Evolutionary conservation across 192 early-diverging fungal genomes (phyloP), one percentile per base, ranked within the genome.

Genomic region (Backusella sp.): DNA sequence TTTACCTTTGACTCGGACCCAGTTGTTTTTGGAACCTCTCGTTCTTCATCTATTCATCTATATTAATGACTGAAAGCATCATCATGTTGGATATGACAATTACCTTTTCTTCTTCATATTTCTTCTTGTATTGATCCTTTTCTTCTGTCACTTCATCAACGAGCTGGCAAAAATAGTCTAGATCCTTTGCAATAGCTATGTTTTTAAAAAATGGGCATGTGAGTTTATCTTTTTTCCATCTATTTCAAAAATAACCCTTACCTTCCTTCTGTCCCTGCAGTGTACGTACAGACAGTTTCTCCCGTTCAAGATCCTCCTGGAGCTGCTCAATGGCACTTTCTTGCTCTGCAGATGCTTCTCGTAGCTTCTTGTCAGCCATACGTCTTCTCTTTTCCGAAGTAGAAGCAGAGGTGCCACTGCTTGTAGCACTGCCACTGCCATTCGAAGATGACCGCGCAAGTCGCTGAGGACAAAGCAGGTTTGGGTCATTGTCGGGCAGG

Each of bases 261-360:
- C 79, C 79, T 70, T 76, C 71, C 74, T 81, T 81, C 35, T 81
- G 80, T 41, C 80, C 76, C 52, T 81, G 80, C 26, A 81, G 66
- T 14, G 74, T 73, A 6, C 72, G 67, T 23, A 53, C 59, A 23
- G 77, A 52, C 2, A 73, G 53, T 6, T 67, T 41, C 39, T 81
- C 76, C 42, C 49, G 53, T 67, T 72, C 36, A 21, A 79, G 53
- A 17, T 68, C 77, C 19, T 73, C 66, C 41, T 74, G 53, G 9
- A 72, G 41, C 30, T 30, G 26, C 2, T 35, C 62, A 21, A 74
- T 74, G 0, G 30, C 44, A 34, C n/a, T 42, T 19, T 67, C 56
- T 3, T 65, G 49, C 42, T 39, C 72, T 73, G 35, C 21, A 62
- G 34, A 35, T n/a, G 23, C 23, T n/a, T 32, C 49, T 14, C 15